These are phyloP conservation scores for Trichophyton schoenleinii DNA, from an alignment of 2,329 filamentous ascomycete genomes.

Conservation along the genomic window DNA sequence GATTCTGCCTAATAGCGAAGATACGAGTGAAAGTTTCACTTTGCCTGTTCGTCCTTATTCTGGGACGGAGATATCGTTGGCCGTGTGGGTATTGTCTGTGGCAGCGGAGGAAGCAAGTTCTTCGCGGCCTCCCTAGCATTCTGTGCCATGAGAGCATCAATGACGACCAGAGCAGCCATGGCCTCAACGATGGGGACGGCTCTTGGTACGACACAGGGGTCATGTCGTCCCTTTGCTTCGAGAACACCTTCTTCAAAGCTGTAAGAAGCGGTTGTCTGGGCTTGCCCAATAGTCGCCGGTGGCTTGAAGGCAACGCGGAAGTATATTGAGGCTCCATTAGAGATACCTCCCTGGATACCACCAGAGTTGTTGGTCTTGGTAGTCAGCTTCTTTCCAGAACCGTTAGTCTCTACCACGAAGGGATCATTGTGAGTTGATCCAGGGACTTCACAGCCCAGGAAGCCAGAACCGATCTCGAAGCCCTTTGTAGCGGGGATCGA, in stretches of 20 bases:
- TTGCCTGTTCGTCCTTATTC: background rate
- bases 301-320: constrained; percentile 94
- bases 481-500: constrained; percentile 90
- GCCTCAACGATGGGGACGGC: constrained; percentile 63
- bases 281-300: constrained; percentile 80
- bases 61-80: constrained; percentile 14
- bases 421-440: constrained; percentile 89
- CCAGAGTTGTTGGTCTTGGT: constrained; percentile 93
- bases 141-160: constrained; percentile 78
- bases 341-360: constrained; percentile 89
- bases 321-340: constrained; percentile 86
- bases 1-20: background rate
- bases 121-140: constrained; percentile 47
- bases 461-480: constrained; percentile 90
- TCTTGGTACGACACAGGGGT: constrained; percentile 81
- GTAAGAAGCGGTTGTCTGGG: constrained; percentile 72
- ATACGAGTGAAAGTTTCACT: background rate
- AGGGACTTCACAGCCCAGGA: constrained; percentile 70
- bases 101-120: constrained; percentile 33
- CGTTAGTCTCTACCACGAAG: constrained; percentile 43
- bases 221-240: constrained; percentile 85
- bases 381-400: constrained; percentile 47
- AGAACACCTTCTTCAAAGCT: constrained; percentile 63
- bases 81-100: constrained; percentile 25
- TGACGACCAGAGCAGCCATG: constrained; percentile 78